These are phyloP conservation scores for Bipolaris bicolor DNA, from an alignment of 2,329 filamentous ascomycete genomes.

Conservation along the genomic window DNA sequence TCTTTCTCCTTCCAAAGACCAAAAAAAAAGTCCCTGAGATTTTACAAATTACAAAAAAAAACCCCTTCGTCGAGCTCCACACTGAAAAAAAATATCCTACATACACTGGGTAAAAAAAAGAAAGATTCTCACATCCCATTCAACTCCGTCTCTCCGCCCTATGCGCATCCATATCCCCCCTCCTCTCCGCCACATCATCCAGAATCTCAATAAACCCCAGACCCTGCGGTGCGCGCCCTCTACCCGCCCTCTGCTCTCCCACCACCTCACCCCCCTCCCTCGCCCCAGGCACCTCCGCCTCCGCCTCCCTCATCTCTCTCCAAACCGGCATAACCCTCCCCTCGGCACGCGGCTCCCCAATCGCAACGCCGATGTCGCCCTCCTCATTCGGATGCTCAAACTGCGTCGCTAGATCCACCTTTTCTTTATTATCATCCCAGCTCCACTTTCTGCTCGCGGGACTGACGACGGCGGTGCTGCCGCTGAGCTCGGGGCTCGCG, in stretches of 20 bases:
- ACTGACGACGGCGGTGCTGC: not conserved
- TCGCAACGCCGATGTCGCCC: not conserved
- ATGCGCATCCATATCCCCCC: not conserved
- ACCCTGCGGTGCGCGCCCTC: not conserved
- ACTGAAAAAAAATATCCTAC: no score
- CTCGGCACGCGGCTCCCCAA: not conserved
- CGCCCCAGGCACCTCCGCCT: not conserved
- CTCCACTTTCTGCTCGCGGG: not conserved
- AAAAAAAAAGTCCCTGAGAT: no score
- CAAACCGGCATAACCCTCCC: not conserved
- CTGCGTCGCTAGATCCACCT: not conserved
- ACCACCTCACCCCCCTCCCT: no score
- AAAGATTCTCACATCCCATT: not conserved
- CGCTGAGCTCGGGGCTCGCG: not conserved
- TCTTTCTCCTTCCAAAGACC: no score
- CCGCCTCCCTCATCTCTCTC: not conserved
- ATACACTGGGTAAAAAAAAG: not conserved
- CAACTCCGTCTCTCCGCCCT: not conserved
- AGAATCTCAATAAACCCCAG: slow-evolving; percentile 2
- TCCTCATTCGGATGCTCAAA: not conserved
- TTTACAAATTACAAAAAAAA: no score
- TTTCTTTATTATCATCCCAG: not conserved
- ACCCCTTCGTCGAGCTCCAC: no score
- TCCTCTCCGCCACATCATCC: not conserved
- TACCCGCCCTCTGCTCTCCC: no score